Conservation (phyloP, 208 protist species). For the Crithidia brevicula region DNA sequence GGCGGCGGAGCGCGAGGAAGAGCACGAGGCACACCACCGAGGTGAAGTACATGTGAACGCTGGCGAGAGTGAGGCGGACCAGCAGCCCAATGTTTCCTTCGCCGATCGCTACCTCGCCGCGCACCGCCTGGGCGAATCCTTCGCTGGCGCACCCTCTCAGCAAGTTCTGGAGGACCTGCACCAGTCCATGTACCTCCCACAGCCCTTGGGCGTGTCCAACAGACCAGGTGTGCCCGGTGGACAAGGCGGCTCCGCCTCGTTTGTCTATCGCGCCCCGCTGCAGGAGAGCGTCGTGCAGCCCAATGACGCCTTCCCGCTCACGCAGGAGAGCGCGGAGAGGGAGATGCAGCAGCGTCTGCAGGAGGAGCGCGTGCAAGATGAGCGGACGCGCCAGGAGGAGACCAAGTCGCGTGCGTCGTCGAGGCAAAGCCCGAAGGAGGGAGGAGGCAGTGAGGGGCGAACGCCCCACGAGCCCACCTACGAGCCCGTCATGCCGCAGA, state of each 20-base stretch:
- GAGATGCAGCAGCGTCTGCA: constrained; percentile 8
- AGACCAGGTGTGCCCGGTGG: not conserved
- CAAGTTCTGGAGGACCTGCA: constrained; percentile 3
- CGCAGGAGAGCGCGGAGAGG: constrained; percentile 10
- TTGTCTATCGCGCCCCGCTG: constrained; percentile 5
- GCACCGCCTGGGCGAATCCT: constrained; percentile 11
- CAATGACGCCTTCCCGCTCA: constrained; percentile 8
- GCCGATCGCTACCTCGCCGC: constrained; percentile 34
- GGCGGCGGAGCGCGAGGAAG: not conserved
- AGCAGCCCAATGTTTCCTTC: constrained; percentile 25
- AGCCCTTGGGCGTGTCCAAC: not conserved
- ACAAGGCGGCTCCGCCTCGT: not conserved
- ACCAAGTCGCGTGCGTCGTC: not conserved
- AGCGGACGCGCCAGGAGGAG: not conserved
- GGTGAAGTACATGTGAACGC: not conserved
- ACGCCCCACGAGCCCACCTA: constrained; percentile 10
- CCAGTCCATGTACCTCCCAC: constrained; percentile 16
- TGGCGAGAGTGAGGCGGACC: not conserved
- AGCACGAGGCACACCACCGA: not conserved
- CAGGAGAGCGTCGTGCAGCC: constrained; percentile 19
- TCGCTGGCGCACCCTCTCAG: not conserved
- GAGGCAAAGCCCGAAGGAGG: not conserved
- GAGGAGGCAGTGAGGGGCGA: not conserved
- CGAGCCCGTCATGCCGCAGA: constrained; percentile 13
- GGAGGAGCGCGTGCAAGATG: constrained; percentile 6